Evolutionary conservation across 2,329 filamentous ascomycete species (phyloP), one percentile per base, ranked within the genome.

Genomic region (Penicillium digitatum): DNA sequence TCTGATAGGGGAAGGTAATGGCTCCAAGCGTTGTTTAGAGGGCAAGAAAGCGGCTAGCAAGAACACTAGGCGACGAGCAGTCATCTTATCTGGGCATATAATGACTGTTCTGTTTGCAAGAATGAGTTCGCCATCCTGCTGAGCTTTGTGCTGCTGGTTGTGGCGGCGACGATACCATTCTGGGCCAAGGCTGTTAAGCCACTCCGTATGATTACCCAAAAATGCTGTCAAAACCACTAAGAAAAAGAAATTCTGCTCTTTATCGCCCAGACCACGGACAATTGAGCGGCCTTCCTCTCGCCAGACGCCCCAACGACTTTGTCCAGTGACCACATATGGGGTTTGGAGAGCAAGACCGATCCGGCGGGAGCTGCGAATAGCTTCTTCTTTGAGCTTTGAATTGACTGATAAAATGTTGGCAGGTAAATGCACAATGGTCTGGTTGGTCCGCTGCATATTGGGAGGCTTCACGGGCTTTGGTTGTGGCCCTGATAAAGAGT

Each of bases 221-320:
- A 84, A 84, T 1, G 81, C 81, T 1, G 82, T 85, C 29, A 85
- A 71, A 12, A 84, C 71, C 24, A 81, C 82, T 63, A 81, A 77
- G 60, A 84, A 81, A 67, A 84, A 84, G 63, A 82, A 82, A 48
- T 81, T 82, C 58, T 83, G 78, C 55, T 84, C 81, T 65, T 79
- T 79, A 48, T 78, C 75, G 31, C 80, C 81, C 39, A 81, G 76
- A 60, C 76, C 79, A 43, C 78, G 76, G n/a, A 79, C 78, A 39
- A 84, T 78, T 69, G 79, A 82, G 58, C 82, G 76, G 38, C 81
- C 81, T 69, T 85, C 82, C 60, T 84, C 82, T 52, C 81, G 77
- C 82, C 82, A 85, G 11, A 83, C 77, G 11, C 81, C 81, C 79
- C 82, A 84, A 55, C 80, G 77, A 48, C 79, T 81, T 61, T 84